These are phyloP conservation scores for Calcarisporium arbuscula DNA, from an alignment of 2,329 filamentous ascomycete species.

Conservation along the genomic window DNA sequence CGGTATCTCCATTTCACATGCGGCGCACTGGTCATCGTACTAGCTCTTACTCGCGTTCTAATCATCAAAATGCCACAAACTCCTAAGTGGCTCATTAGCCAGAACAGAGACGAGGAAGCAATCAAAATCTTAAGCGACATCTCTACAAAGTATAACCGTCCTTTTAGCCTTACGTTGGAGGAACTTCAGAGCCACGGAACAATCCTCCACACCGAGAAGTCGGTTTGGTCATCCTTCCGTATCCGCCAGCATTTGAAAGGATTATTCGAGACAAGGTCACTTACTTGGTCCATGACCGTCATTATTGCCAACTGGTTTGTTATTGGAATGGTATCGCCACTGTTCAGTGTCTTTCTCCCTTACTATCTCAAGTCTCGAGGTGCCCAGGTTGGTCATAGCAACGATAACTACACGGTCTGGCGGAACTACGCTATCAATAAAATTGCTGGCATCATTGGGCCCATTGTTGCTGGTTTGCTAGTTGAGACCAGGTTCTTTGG, in stretches of 20 bases:
- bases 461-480: neutral
- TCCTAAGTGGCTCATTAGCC: neutral
- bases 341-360: constrained; percentile 1
- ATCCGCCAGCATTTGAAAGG: neutral
- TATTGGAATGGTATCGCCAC: neutral
- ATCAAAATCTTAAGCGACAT: neutral
- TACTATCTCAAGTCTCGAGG: neutral
- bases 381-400: neutral
- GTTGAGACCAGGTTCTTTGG: neutral
- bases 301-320: neutral
- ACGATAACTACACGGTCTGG: neutral
- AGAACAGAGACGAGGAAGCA: neutral
- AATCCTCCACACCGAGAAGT: neutral
- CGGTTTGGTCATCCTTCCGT: constrained; percentile 1
- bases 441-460: neutral
- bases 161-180: neutral
- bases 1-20: neutral
- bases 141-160: neutral
- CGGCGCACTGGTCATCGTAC: neutral
- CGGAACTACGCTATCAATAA: neutral
- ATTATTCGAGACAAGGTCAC: neutral
- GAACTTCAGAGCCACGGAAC: neutral
- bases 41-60: neutral
- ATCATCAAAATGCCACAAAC: neutral
- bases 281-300: neutral